Percentiles rank a stretch among this genome's conserved stretches.
phyloP scores from a whole-genome alignment of 177 flowering plant genomes.

The Vitis hybrid region DNA sequence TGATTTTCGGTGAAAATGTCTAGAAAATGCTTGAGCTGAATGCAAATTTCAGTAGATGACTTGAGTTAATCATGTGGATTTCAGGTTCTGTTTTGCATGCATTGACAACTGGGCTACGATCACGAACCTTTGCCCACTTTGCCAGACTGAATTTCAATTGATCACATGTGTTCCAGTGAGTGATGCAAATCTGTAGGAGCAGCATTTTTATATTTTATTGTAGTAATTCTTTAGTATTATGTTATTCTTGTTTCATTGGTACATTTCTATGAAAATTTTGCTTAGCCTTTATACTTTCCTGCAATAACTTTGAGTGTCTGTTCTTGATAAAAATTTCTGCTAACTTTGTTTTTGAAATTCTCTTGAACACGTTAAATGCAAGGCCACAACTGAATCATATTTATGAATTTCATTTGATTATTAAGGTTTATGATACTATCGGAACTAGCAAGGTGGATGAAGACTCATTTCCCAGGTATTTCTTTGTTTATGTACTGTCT shows the following conservation, averaged over 20 bases:
- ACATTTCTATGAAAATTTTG: too few species aligned
- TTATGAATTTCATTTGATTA: slow-evolving; percentile 13
- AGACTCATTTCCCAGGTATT: slow-evolving; percentile 59
- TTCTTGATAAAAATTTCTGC: not conserved
- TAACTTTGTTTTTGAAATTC: not conserved
- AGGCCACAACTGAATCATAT: not conserved
- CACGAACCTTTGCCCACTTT: slow-evolving; percentile 94
- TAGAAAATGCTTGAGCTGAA: not conserved
- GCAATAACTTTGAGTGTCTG: not conserved
- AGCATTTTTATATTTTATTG: not conserved
- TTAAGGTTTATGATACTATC: slow-evolving; percentile 87
- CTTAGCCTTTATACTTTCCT: too few species aligned
- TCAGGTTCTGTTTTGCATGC: slow-evolving; percentile 97
- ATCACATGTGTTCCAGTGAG: slow-evolving; percentile 96
- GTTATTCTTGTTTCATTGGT: not conserved
- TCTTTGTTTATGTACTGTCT: not conserved
- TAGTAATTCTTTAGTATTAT: not conserved
- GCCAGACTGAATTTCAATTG: slow-evolving; percentile 86
- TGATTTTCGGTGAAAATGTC: not conserved
- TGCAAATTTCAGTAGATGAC: not conserved
- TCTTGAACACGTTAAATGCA: slow-evolving; percentile 1
- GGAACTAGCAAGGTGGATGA: slow-evolving; percentile 73
- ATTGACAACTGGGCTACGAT: slow-evolving; percentile 98
- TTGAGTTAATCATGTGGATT: slow-evolving; percentile 12
- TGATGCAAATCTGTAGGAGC: slow-evolving; percentile 15